phyloP scores from a whole-genome alignment of 2,329 filamentous ascomycete species.

The Metarhizium album region DNA sequence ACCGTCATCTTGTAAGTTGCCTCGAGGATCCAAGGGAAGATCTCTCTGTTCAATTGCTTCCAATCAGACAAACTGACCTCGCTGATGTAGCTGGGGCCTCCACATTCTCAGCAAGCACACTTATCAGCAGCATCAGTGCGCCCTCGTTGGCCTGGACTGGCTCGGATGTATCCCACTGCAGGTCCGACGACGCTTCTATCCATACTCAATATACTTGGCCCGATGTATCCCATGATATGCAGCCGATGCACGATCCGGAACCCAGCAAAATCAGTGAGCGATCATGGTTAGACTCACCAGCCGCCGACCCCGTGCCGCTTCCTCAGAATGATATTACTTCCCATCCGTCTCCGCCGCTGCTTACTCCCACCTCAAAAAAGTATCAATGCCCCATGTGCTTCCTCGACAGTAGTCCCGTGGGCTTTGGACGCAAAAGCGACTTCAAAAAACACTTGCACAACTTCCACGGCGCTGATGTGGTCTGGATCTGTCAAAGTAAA shows the following conservation, averaged over 20 bases:
- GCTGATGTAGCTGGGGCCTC: slow-evolving; percentile 25
- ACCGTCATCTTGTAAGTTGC: slow-evolving; percentile 25
- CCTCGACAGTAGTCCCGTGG: slow-evolving; percentile 32
- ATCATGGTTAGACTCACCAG: slow-evolving; percentile 30
- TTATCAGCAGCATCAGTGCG: slow-evolving; percentile 29
- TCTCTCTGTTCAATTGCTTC: background rate
- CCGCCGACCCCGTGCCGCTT: slow-evolving; percentile 24
- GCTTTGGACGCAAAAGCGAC: slow-evolving; percentile 35
- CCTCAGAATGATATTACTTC: slow-evolving; percentile 22
- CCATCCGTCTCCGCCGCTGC: slow-evolving; percentile 25
- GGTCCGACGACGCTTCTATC: slow-evolving; percentile 29
- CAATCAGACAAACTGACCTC: background rate
- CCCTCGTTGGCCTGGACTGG: slow-evolving; percentile 31
- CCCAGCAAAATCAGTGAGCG: slow-evolving; percentile 22
- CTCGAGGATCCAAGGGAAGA: background rate
- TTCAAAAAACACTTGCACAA: slow-evolving; percentile 39
- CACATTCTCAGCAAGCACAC: slow-evolving; percentile 27
- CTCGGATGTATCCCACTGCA: slow-evolving; percentile 28
- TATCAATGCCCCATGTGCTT: slow-evolving; percentile 36
- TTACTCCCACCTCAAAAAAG: slow-evolving; percentile 28
- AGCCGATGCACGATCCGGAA: slow-evolving; percentile 24
- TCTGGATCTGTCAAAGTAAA: slow-evolving; percentile 32
- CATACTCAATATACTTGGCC: slow-evolving; percentile 28
- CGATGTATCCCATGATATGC: slow-evolving; percentile 22
- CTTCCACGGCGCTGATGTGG: slow-evolving; percentile 32